Evolutionary conservation across 2,329 filamentous ascomycete genomes (phyloP), one percentile per base, ranked within the genome.

Genomic region (Dryadomyces sulphureus): DNA sequence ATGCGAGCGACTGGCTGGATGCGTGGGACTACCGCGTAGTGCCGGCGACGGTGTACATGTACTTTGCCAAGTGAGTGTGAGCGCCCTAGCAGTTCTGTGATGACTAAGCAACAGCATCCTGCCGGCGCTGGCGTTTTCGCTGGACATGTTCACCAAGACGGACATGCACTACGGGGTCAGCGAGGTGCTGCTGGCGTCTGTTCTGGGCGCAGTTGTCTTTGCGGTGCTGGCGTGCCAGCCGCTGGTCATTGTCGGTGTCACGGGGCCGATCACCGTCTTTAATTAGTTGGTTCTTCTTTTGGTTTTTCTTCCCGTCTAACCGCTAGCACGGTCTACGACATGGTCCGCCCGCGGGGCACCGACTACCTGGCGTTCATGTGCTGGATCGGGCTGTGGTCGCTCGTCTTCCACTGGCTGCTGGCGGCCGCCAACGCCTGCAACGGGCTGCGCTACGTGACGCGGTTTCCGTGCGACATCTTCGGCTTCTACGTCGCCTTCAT

Each of bases 401-500:
- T 93, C 19, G 68, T 89, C 21, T 80, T 94, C 64, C 87, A 94
- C 63, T 89, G 83, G 82, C 67, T 87, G 38, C 73, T 93, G 19
- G 87, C 87, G 42, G 68, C 86, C 47, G 85, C 84, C 11, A 94
- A 94, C 60, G 79, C 85, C 1, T 94, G 88, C 67, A 92, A 94
- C 62, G 83, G 74, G 56, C 69, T 94, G n/a, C 81, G 79, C 57
- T 94, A 89, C 61, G 87, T 94, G 20, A 94, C 88, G 1, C 75
- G 86, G 14, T 94, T 94, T 59, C 87, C 86, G 21, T 94, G 88
- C 64, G 88, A 94, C 61, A 92, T 90, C 56, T 94, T 94, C 54
- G 88, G 87, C 43, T 93, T 94, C 65, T 94, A 94, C 59, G 87
- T 94, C 41, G 87, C 87, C 47, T 88, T 84, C 58, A 90, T 94